These are phyloP conservation scores for Barnettozyma populi DNA, from an alignment of 805 yeast species.

Conservation along the genomic window DNA sequence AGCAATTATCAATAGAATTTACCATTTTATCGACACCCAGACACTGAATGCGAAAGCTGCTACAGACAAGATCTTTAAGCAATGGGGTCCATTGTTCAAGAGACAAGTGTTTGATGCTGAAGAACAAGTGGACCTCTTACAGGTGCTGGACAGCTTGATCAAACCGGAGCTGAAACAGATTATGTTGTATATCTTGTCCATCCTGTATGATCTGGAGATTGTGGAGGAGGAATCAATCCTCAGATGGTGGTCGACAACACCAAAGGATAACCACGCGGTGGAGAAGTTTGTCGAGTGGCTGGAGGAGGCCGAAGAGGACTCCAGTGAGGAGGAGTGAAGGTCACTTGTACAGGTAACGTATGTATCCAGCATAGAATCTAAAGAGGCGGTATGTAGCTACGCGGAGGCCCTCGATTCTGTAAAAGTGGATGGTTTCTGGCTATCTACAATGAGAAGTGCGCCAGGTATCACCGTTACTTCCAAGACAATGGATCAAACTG, in stretches of 20 bases:
- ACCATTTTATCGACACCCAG: slow-evolving; percentile 70
- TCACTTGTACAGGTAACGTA: slow-evolving; percentile 27
- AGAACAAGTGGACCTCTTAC: slow-evolving; percentile 71
- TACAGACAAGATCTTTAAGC: slow-evolving; percentile 61
- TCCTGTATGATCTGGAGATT: slow-evolving; percentile 76
- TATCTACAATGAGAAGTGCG: too few species aligned
- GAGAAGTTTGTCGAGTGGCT: slow-evolving; percentile 84
- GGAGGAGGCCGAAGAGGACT: slow-evolving; percentile 66
- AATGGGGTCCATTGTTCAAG: slow-evolving; percentile 77
- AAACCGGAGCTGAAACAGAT: slow-evolving; percentile 35
- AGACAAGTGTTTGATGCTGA: slow-evolving; percentile 80
- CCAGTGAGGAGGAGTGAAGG: slow-evolving; percentile 52
- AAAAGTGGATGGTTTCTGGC: too few species aligned
- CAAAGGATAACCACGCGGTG: slow-evolving; percentile 39
- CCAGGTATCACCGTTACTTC: too few species aligned
- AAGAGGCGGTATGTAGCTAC: too few species aligned
- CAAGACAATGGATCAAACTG: too few species aligned
- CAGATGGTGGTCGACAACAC: slow-evolving; percentile 71
- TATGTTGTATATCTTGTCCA: slow-evolving; percentile 44
- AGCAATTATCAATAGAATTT: slow-evolving; percentile 65
- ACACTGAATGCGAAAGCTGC: slow-evolving; percentile 77
- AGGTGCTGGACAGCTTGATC: slow-evolving; percentile 38
- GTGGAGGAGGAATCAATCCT: slow-evolving; percentile 75
- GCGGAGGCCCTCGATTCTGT: neutral
- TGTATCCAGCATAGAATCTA: neutral